Percentiles rank a stretch among this genome's conserved stretches.
Evolutionary conservation across 2,329 filamentous ascomycete genomes (phyloP).

Genomic region (Pseudophaeomoniella oleicola): DNA sequence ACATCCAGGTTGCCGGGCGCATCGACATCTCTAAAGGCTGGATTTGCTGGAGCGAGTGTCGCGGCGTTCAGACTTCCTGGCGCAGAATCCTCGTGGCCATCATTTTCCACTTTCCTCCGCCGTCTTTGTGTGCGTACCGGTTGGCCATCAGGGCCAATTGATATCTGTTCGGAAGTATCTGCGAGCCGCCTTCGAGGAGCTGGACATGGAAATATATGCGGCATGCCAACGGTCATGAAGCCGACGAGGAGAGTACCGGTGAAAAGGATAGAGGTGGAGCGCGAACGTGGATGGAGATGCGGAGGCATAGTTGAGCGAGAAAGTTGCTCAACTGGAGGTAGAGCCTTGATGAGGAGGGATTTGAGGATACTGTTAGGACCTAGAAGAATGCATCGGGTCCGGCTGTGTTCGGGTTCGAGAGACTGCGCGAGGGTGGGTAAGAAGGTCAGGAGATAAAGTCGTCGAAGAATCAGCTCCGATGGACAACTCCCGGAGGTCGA

Average conservation of each 20-base stretch:
- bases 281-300: constrained; percentile 81
- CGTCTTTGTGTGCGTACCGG: constrained; percentile 20
- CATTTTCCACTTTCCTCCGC: constrained; percentile 19
- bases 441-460: no score
- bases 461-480: no score
- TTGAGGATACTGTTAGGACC: no score
- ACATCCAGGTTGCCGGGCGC: constrained; percentile 15
- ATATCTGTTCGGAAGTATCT: constrained; percentile 40
- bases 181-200: constrained; percentile 62
- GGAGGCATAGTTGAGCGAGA: constrained; percentile 33
- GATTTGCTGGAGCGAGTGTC: not conserved
- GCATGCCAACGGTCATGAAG: constrained; percentile 82
- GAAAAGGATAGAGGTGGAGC: constrained; percentile 87
- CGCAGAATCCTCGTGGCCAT: constrained; percentile 6
- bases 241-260: constrained; percentile 79
- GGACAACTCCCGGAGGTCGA: no score
- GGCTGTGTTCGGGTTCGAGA: no score
- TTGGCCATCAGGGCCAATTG: constrained; percentile 26
- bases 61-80: constrained; percentile 1
- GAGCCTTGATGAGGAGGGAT: no score
- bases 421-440: no score
- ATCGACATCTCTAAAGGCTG: not conserved
- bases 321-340: no score
- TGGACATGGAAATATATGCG: constrained; percentile 83
- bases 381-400: no score